phyloP scores from a whole-genome alignment of 83 land plant species.

The Picea mariana region DNA sequence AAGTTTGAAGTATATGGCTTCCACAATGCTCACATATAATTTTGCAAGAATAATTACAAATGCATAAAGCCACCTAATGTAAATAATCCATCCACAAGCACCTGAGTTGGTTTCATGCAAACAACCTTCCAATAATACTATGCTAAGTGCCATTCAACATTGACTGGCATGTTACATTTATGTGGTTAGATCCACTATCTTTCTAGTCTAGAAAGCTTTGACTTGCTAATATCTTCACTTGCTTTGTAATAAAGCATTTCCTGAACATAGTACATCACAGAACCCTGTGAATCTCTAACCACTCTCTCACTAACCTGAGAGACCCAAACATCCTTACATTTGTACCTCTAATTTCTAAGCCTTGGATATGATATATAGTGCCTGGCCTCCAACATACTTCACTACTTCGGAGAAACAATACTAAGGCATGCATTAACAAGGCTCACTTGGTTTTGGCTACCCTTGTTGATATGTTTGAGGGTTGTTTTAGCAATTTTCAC shows the following conservation, averaged over 20 bases:
- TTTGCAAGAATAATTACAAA: neutral
- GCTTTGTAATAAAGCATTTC: slow-evolving; percentile 38
- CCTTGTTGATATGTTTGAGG: no score
- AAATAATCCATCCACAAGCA: neutral
- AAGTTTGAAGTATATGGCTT: no score
- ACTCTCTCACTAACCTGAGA: slow-evolving; percentile 60
- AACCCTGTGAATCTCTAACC: slow-evolving; percentile 76
- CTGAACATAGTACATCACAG: slow-evolving; percentile 84
- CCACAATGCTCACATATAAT: no score
- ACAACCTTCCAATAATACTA: neutral
- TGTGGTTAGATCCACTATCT: neutral
- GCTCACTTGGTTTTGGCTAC: no score
- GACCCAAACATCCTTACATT: slow-evolving; percentile 89
- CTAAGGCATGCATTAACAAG: no score
- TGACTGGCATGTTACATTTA: neutral
- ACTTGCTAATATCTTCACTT: slow-evolving; percentile 18
- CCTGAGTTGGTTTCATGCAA: neutral
- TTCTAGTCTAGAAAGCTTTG: neutral
- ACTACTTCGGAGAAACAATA: no score
- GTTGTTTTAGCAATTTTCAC: slow-evolving; percentile 28
- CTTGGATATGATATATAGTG: slow-evolving; percentile 76
- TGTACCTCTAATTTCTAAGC: slow-evolving; percentile 71
- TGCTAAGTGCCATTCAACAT: neutral
- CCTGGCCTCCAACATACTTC: slow-evolving; percentile 77
- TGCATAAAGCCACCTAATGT: neutral